These are phyloP conservation scores for Cryptococcus neoformans DNA, from an alignment of 1,284 basidiomycete genomes.

Conservation along the genomic window DNA sequence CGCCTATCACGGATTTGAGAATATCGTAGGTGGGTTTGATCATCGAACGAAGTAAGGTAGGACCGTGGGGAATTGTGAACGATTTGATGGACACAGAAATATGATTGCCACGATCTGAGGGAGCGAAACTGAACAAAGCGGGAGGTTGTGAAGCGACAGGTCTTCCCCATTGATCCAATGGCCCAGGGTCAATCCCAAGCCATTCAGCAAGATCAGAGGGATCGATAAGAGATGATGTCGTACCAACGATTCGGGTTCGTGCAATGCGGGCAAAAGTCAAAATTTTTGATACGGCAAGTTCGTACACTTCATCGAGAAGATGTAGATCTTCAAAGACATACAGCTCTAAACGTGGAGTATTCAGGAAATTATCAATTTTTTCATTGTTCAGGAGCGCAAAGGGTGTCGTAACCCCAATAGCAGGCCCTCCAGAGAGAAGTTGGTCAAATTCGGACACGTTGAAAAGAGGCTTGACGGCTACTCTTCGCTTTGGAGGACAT, in stretches of 20 bases:
- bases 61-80: slow-evolving; percentile 83
- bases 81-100: slow-evolving; percentile 67
- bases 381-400: slow-evolving; percentile 35
- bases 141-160: slow-evolving; percentile 36
- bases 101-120: slow-evolving; percentile 77
- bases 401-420: slow-evolving; percentile 47
- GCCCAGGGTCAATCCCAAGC: slow-evolving; percentile 63
- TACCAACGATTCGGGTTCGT: slow-evolving; percentile 71
- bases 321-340: slow-evolving; percentile 86
- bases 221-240: slow-evolving; percentile 76
- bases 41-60: slow-evolving; percentile 86
- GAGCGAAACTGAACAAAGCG: slow-evolving; percentile 73
- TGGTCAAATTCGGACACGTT: slow-evolving; percentile 27
- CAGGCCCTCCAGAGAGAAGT: slow-evolving; percentile 13
- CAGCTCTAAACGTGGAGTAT: slow-evolving; percentile 56
- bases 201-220: slow-evolving; percentile 75
- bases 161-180: background rate
- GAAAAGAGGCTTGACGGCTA: slow-evolving; percentile 27
- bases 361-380: slow-evolving; percentile 21
- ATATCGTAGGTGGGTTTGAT: slow-evolving; percentile 80
- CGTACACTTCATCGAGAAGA: slow-evolving; percentile 76
- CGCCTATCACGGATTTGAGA: slow-evolving; percentile 51
- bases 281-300: slow-evolving; percentile 71
- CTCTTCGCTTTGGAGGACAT: slow-evolving; percentile 23
- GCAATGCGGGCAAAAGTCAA: slow-evolving; percentile 58